These are phyloP conservation scores for Hypoxylon sp. DNA, from an alignment of 2,329 filamentous ascomycete species.

Conservation along the genomic window DNA sequence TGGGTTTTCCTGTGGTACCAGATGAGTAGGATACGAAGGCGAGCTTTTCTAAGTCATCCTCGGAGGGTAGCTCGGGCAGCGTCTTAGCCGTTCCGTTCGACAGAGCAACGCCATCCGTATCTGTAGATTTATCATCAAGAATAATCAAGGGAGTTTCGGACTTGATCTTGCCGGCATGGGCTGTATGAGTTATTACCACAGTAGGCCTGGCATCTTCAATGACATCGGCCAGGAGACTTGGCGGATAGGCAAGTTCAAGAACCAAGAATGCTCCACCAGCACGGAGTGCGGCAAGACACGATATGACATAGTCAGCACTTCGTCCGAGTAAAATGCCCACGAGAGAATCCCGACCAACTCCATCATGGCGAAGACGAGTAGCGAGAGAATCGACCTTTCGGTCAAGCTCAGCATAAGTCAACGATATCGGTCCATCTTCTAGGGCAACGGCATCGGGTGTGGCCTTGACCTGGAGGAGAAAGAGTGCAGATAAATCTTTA, in stretches of 20 bases:
- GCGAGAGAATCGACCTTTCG: slow-evolving; percentile 76
- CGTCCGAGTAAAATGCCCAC: slow-evolving; percentile 83
- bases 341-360: slow-evolving; percentile 79
- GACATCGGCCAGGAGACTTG: slow-evolving; percentile 80
- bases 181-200: slow-evolving; percentile 77
- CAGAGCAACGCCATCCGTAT: slow-evolving; percentile 46
- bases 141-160: slow-evolving; percentile 74
- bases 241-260: slow-evolving; percentile 83
- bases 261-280: slow-evolving; percentile 86
- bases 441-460: slow-evolving; percentile 80
- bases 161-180: slow-evolving; percentile 76
- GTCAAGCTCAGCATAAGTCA: slow-evolving; percentile 82
- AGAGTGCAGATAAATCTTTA: slow-evolving; percentile 81
- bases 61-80: slow-evolving; percentile 68
- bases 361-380: slow-evolving; percentile 73
- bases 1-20: slow-evolving; percentile 81
- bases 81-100: slow-evolving; percentile 59
- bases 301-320: slow-evolving; percentile 84
- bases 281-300: slow-evolving; percentile 81
- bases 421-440: slow-evolving; percentile 76
- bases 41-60: slow-evolving; percentile 79
- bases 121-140: slow-evolving; percentile 67
- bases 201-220: slow-evolving; percentile 81
- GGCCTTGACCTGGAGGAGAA: slow-evolving; percentile 75
- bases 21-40: slow-evolving; percentile 87